A percentile compares a stretch with the other conserved stretches of the same genome.
These are phyloP conservation scores for Galeopsis tetrahit DNA, from an alignment of 257 asterid species.

Conservation along the genomic window DNA sequence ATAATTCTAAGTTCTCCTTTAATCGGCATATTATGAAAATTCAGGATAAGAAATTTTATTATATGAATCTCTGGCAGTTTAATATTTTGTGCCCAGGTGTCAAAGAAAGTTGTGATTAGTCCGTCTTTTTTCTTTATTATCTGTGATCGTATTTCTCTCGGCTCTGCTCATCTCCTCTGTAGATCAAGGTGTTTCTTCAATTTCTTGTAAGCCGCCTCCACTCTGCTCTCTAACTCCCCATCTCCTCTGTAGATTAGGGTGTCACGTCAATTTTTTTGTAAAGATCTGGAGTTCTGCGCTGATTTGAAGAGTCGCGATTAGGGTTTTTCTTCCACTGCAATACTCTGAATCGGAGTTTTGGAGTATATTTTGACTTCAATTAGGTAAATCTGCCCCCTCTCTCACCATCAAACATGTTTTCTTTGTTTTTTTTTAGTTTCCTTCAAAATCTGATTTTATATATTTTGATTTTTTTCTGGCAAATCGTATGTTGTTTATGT, in stretches of 20 bases:
- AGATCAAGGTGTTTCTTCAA: neutral
- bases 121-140: neutral
- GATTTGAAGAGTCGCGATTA: neutral
- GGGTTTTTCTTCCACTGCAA: neutral
- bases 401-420: neutral
- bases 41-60: no score
- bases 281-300: neutral
- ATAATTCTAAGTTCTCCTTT: no score
- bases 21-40: no score
- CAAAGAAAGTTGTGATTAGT: neutral
- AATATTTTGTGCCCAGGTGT: neutral
- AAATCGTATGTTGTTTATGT: neutral
- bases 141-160: neutral
- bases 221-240: neutral
- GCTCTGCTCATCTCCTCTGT: neutral
- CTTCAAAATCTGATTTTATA: neutral
- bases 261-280: neutral
- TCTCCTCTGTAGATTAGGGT: neutral
- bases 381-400: neutral
- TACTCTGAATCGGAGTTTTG: neutral
- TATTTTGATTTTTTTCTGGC: neutral
- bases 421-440: neutral
- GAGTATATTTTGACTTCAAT: conserved; percentile 1
- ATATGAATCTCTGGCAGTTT: neutral
- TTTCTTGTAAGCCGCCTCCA: neutral